A percentile compares a stretch with the other conserved stretches of the same genome.
These are phyloP conservation scores for Cladorrhinum samala DNA, from an alignment of 495 filamentous ascomycete genomes.

Conservation along the genomic window DNA sequence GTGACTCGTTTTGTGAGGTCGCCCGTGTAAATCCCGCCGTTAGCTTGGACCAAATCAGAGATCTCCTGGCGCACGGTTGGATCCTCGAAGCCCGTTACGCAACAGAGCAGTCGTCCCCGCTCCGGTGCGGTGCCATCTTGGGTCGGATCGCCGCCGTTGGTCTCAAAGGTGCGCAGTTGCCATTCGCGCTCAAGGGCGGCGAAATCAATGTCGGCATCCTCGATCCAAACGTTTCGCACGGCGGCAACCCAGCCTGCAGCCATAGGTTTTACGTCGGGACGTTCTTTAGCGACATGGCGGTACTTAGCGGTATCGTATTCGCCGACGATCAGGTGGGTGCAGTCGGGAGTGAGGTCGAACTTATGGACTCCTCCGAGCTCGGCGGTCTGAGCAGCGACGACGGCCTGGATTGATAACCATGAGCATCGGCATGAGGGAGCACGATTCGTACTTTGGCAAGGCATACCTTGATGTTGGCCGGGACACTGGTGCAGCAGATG, in stretches of 20 bases:
- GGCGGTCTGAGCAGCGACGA: conserved; percentile 58
- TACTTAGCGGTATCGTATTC: conserved; percentile 86
- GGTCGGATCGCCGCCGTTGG: conserved; percentile 28
- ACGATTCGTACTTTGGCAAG: too few relatives aligned
- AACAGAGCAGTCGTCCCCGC: conserved; percentile 58
- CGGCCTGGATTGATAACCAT: conserved; percentile 44
- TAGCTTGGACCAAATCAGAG: conserved; percentile 49
- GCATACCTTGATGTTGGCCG: conserved; percentile 73
- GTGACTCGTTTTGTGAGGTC: conserved; percentile 83
- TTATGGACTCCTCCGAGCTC: conserved; percentile 85
- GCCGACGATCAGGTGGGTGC: conserved; percentile 91
- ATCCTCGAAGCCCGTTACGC: conserved; percentile 86
- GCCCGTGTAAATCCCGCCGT: conserved; percentile 76
- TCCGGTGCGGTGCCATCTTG: conserved; percentile 15
- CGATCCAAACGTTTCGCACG: conserved; percentile 73
- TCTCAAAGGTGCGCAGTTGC: conserved; percentile 39
- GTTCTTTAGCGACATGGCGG: conserved; percentile 84
- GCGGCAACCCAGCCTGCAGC: conserved; percentile 76
- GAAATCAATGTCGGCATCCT: conserved; percentile 74
- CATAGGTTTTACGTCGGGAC: conserved; percentile 77
- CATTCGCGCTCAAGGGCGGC: conserved; percentile 46
- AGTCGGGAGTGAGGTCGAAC: conserved; percentile 89
- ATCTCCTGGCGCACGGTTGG: conserved; percentile 62
- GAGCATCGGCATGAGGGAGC: not conserved
- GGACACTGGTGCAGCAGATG: conserved; percentile 86